Conservation (phyloP, 495 filamentous ascomycete species). For the Sporormia fimetaria region DNA sequence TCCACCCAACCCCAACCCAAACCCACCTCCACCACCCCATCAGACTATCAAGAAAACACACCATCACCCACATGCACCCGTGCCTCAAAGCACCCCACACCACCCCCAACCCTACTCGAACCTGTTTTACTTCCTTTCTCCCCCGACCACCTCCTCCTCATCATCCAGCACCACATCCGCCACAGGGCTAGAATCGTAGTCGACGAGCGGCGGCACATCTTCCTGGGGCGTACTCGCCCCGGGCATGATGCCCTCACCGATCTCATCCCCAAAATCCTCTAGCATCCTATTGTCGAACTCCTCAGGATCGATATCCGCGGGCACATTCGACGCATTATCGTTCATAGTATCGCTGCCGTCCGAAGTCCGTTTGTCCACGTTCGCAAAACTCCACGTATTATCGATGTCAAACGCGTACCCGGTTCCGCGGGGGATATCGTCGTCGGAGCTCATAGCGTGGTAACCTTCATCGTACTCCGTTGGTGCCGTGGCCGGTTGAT, state of each 20-base stretch:
- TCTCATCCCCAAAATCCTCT: conserved; percentile 22
- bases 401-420: not conserved
- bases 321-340: conserved; percentile 19
- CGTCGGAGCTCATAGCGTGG: conserved; percentile 7
- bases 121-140: too few species aligned
- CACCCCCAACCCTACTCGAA: too few species aligned
- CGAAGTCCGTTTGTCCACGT: not conserved
- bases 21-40: too few species aligned
- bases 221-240: conserved; percentile 13
- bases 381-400: conserved; percentile 5
- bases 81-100: too few species aligned
- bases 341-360: conserved; percentile 6
- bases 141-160: conserved; percentile 2
- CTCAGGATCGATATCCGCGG: conserved; percentile 1
- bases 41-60: too few species aligned
- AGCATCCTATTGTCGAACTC: conserved; percentile 5
- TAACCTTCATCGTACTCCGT: conserved; percentile 13
- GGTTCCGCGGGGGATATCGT: not conserved
- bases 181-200: too few species aligned
- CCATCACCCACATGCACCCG: too few species aligned
- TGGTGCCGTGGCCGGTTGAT: not conserved
- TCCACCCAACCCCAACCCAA: too few species aligned
- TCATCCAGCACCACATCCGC: conserved; percentile 6
- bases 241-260: conserved; percentile 2
- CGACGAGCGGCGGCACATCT: conserved; percentile 8